Evolutionary conservation across 345 rosid species (phyloP), one percentile per base, ranked within the genome.

Genomic region (Salix caprea): DNA sequence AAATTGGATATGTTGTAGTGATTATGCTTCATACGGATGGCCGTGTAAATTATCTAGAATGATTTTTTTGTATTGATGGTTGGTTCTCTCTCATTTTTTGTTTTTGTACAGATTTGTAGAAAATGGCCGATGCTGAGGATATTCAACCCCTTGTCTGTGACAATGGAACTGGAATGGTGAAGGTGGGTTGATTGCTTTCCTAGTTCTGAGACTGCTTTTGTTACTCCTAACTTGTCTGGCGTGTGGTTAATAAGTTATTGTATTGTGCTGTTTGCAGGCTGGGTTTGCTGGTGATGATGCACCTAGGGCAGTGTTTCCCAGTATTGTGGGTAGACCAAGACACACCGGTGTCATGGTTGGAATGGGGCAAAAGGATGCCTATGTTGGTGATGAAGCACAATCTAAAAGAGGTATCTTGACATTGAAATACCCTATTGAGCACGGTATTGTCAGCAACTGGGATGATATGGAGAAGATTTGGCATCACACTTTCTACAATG

Each of bases 121-220:
- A 91, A 74, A 94, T 94, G 98, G 98, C 97, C 5, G 98, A 94
- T 67, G 87, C 88, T 19, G 98, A 94, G 89, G 98, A 94, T 74
- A 94, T 94, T 80, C 93, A 90, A 79, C 93, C 93, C 75, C 91
- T 90, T 3, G 93, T 90, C 14, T 90, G 93, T 6, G 93, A 89
- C 87, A 89, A 89, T 86, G 92, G 92, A 76, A 89, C 92, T 32
- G 92, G 92, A 75, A 89, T 87, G 93, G 93, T 89, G 72, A 89
- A 89, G 91, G 93, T 89, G 37, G 67, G 93, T 78, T 13, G 19
- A 6, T 62, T 71, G 3, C 39, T 50, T 69, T 50, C 24, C 9
- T 30, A 3, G 26, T 1, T 13, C 11, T 6, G 23, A 28, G 21
- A 21, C 40, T 26, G 12, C 28, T 65, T 52, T 54, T 44, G 10